Conservation (phyloP, 2,329 filamentous ascomycete species). For the Ampelomyces quisqualis region DNA sequence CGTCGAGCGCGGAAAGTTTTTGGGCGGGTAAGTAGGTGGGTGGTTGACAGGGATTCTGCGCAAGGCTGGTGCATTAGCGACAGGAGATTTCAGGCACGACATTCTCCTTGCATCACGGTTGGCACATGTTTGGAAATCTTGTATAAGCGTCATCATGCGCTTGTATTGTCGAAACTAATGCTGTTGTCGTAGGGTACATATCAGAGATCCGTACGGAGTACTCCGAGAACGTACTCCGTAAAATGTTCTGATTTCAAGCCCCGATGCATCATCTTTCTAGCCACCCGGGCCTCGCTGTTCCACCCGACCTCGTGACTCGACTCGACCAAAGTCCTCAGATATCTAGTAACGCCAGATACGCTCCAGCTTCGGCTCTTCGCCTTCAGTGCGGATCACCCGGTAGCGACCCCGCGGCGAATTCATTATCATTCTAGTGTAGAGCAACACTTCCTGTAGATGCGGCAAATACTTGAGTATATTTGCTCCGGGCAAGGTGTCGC, state of each 20-base stretch:
- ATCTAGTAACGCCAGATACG: background rate
- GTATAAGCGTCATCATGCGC: too few species aligned
- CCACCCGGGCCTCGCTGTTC: too few species aligned
- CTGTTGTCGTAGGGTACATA: background rate
- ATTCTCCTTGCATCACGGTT: background rate
- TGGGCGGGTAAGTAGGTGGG: background rate
- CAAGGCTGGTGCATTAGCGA: too few species aligned
- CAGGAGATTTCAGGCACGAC: too few species aligned
- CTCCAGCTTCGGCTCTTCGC: slow-evolving; percentile 15
- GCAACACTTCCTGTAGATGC: slow-evolving; percentile 23
- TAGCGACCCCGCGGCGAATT: slow-evolving; percentile 24
- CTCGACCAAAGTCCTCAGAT: too few species aligned
- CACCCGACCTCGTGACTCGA: too few species aligned
- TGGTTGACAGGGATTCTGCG: background rate
- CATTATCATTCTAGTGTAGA: slow-evolving; percentile 5
- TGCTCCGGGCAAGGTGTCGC: slow-evolving; percentile 15
- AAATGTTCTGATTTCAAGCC: too few species aligned
- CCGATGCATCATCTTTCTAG: too few species aligned
- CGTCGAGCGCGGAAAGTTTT: background rate
- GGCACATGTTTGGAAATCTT: background rate
- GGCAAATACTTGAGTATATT: slow-evolving; percentile 20
- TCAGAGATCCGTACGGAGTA: background rate
- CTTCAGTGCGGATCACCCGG: slow-evolving; percentile 17
- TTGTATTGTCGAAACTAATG: background rate
- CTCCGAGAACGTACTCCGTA: background rate